phyloP scores from a whole-genome alignment of 768 basidiomycete genomes.

The Suillus placidus region DNA sequence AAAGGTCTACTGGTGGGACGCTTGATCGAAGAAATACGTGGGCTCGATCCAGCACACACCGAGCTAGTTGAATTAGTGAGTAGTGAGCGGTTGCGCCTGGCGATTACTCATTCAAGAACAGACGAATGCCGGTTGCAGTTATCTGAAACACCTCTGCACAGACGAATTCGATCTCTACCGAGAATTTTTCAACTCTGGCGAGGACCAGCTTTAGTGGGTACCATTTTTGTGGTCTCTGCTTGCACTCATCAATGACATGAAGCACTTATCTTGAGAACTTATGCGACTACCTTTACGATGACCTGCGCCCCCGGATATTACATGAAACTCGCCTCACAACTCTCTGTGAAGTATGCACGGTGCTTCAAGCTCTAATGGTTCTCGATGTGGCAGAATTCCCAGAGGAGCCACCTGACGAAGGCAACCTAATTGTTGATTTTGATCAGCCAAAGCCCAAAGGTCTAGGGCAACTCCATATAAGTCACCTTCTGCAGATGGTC shows the following conservation, averaged over 20 bases:
- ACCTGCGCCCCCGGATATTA: slow-evolving; percentile 91
- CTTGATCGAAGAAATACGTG: slow-evolving; percentile 80
- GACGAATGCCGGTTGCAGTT: slow-evolving; percentile 92
- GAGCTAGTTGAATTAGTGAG: slow-evolving; percentile 88
- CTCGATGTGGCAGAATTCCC: slow-evolving; percentile 63
- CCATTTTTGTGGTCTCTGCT: not conserved
- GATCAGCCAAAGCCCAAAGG: slow-evolving; percentile 41
- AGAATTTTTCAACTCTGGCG: slow-evolving; percentile 86
- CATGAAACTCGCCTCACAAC: slow-evolving; percentile 88
- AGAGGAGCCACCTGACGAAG: slow-evolving; percentile 33
- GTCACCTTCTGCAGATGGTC: slow-evolving; percentile 82
- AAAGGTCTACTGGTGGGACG: slow-evolving; percentile 70
- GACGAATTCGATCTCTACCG: slow-evolving; percentile 89
- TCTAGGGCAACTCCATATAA: slow-evolving; percentile 72
- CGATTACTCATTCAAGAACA: slow-evolving; percentile 31
- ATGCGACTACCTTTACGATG: slow-evolving; percentile 94
- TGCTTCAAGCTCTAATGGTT: slow-evolving; percentile 95
- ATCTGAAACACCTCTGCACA: slow-evolving; percentile 87
- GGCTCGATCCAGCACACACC: slow-evolving; percentile 74
- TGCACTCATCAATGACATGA: slow-evolving; percentile 15
- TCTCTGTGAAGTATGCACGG: slow-evolving; percentile 94
- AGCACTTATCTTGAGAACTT: slow-evolving; percentile 90
- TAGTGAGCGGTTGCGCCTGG: not conserved
- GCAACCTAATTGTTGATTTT: slow-evolving; percentile 44
- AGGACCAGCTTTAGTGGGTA: slow-evolving; percentile 69